Evolutionary conservation across 805 yeast genomes (phyloP), one percentile per base, ranked within the genome.

Genomic region (Spathaspora passalidarum): DNA sequence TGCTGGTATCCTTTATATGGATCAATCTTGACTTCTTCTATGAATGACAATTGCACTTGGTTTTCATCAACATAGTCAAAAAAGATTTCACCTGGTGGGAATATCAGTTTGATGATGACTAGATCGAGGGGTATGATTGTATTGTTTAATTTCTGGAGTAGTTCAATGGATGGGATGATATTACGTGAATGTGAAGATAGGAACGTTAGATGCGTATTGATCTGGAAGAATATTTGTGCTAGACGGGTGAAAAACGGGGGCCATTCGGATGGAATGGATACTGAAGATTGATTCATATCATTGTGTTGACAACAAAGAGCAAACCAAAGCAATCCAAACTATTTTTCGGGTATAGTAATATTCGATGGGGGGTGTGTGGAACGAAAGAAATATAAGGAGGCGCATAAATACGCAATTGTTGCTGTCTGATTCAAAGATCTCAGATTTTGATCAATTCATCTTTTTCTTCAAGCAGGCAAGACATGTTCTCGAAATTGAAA

Each of bases 51-150:
- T 41, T 59, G 49, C 9, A 82, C 57, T 53, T 83, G 91, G 56
- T 84, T 84, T 59, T 85, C 89, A 60, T 91, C 96, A 38, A 86
- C 82, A 60, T 87, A 91, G 42, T 81, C 86, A 43, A 57, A 70
- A 56, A 83, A 82, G 2, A 81, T 67, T 10, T 87, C 78, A 41
- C 86, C 92, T 21, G 76, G 68, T 0, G 96, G 96, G 1, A 87
- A 60, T 6, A 90, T 56, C 7, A 68, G 75, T 38, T 73, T 78
- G 25, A 91, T 73, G 46, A 75, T 72, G 1, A 95, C 87, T 29
- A 86, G 73, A 60, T 88, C 96, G 8, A 71, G 63, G 9, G 65
- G 57, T 1, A 72, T 66, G 20, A 71, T 61, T 20, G 55, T 60
- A 2, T 52, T 50, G 38, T 64, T 60, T 22, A 69, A 55, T 42